phyloP scores from a whole-genome alignment of 768 basidiomycete genomes.

The Lentinula boryana region DNA sequence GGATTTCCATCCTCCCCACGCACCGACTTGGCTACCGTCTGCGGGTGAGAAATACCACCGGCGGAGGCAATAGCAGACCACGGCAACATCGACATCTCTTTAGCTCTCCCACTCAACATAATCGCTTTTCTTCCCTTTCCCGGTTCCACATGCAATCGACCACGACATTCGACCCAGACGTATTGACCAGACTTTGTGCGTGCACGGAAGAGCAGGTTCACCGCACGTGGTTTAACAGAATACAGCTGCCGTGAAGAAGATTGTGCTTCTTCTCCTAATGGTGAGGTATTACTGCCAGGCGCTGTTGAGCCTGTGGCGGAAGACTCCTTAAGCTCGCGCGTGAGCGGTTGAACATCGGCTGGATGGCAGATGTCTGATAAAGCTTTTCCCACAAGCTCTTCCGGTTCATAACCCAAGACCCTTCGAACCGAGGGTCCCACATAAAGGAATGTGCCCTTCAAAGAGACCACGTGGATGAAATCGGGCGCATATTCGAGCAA shows the following conservation, averaged over 20 bases:
- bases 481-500: conserved; percentile 65
- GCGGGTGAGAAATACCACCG: conserved; percentile 35
- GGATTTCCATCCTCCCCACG: conserved; percentile 5
- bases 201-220: conserved; percentile 85
- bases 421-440: conserved; percentile 76
- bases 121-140: conserved; percentile 95
- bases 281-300: not conserved
- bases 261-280: not conserved
- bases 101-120: conserved; percentile 76
- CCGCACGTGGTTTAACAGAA: conserved; percentile 40
- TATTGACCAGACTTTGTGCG: conserved; percentile 57
- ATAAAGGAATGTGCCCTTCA: conserved; percentile 91
- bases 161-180: conserved; percentile 90
- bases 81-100: conserved; percentile 53
- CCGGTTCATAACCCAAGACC: conserved; percentile 82
- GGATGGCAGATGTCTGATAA: conserved; percentile 84
- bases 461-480: conserved; percentile 85
- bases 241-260: conserved; percentile 5
- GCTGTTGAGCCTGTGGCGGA: conserved; percentile 18
- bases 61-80: conserved; percentile 55
- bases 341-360: conserved; percentile 84
- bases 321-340: conserved; percentile 85
- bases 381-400: conserved; percentile 74
- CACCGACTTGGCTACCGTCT: not conserved
- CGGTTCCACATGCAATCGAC: conserved; percentile 84